Conservation (phyloP, 2,329 filamentous ascomycete species). For the Rutstroemia sp. region DNA sequence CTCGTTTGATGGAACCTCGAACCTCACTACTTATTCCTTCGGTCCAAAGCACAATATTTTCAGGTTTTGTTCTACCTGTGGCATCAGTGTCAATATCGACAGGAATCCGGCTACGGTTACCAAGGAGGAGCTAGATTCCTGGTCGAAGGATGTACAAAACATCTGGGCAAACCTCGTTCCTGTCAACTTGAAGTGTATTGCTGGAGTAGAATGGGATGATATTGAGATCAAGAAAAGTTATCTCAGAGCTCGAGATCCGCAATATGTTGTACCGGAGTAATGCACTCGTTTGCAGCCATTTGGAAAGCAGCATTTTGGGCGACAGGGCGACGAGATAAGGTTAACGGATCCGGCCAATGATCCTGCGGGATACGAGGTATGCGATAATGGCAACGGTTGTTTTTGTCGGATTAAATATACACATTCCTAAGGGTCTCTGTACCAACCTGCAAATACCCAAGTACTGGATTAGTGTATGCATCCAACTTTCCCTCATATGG, state of each 20-base stretch:
- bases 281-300: background rate
- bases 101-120: background rate
- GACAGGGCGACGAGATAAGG: background rate
- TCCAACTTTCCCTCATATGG: too few relatives aligned
- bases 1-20: background rate
- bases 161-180: conserved; percentile 4
- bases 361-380: too few relatives aligned
- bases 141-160: conserved; percentile 1
- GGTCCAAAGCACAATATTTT: conserved; percentile 1
- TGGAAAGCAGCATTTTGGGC: too few relatives aligned
- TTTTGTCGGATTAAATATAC: background rate
- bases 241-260: conserved; percentile 1
- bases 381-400: background rate
- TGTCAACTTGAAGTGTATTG: conserved; percentile 13
- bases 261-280: conserved; percentile 11
- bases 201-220: conserved; percentile 14
- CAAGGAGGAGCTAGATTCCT: background rate
- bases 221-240: conserved; percentile 5
- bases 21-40: conserved; percentile 10
- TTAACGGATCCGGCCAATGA: background rate
- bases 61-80: conserved; percentile 12
- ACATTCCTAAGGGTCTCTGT: background rate
- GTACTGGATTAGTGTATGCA: too few relatives aligned
- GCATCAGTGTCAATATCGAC: conserved; percentile 1
- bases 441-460: background rate